These are phyloP conservation scores for Anisogramma anomala DNA, from an alignment of 2,329 filamentous ascomycete genomes.

Conservation along the genomic window DNA sequence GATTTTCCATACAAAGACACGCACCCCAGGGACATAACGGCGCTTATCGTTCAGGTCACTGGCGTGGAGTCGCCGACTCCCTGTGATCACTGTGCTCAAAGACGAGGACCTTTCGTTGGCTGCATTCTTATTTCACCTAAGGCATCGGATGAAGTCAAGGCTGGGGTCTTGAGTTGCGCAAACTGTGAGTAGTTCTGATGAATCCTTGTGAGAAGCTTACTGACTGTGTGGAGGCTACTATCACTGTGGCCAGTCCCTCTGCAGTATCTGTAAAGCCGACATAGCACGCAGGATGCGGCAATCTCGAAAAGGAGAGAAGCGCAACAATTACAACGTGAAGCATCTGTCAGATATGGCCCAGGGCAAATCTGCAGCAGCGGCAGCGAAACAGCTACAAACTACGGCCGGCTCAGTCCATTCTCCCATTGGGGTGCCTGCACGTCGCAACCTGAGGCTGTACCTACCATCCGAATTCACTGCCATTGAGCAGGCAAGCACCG, in stretches of 20 bases:
- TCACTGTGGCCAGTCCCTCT: constrained; percentile 9
- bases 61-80: constrained; percentile 19
- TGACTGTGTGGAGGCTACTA: constrained; percentile 5
- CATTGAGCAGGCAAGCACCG: constrained; percentile 6
- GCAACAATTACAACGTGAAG: constrained; percentile 6
- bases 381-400: neutral
- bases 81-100: constrained; percentile 18
- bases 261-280: constrained; percentile 2
- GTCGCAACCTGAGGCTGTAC: neutral
- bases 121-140: constrained; percentile 18
- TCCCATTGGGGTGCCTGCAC: neutral
- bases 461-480: constrained; percentile 4
- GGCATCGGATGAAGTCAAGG: constrained; percentile 4
- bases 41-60: constrained; percentile 23
- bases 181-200: constrained; percentile 4
- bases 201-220: neutral
- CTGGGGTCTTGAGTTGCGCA: constrained; percentile 7
- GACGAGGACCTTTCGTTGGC: constrained; percentile 20
- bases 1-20: constrained; percentile 17
- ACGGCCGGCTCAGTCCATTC: neutral
- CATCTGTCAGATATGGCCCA: constrained; percentile 5
- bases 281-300: neutral
- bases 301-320: neutral
- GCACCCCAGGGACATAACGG: constrained; percentile 19
- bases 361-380: neutral